Percentiles rank a stretch among this genome's conserved stretches.
phyloP scores from a whole-genome alignment of 176 grass and related monocot genomes.

The Carex kokanica region DNA sequence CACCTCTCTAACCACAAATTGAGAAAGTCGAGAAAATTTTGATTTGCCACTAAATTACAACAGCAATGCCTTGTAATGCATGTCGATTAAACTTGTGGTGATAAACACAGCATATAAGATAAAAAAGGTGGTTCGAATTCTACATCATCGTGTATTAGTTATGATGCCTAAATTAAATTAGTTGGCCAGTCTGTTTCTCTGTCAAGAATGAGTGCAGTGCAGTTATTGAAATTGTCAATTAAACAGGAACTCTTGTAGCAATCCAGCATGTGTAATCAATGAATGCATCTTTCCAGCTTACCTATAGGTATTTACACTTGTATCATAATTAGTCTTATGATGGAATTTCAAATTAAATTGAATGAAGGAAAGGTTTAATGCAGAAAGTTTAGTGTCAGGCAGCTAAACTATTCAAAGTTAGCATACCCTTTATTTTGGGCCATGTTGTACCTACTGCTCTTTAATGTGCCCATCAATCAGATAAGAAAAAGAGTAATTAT shows the following conservation, averaged over 20 bases:
- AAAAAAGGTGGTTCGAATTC: neutral
- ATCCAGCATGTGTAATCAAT: slow-evolving; percentile 18
- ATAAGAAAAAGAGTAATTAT: slow-evolving; percentile 10
- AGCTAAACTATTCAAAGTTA: neutral
- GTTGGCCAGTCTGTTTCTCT: neutral
- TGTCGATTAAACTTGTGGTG: neutral
- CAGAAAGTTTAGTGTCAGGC: slow-evolving; percentile 13
- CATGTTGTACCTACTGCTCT: slow-evolving; percentile 18
- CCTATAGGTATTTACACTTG: slow-evolving; percentile 8
- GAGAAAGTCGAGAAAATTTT: neutral
- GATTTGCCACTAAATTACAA: neutral
- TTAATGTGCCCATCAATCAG: slow-evolving; percentile 15
- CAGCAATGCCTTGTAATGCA: neutral
- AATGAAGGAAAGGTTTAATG: slow-evolving; percentile 22
- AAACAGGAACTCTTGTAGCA: neutral
- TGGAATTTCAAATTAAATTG: slow-evolving; percentile 1
- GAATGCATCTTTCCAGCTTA: slow-evolving; percentile 20
- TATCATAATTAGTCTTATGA: slow-evolving; percentile 5
- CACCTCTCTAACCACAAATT: neutral
- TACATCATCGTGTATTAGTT: neutral
- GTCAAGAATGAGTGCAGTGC: neutral
- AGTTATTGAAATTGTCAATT: neutral
- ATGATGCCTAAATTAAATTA: neutral
- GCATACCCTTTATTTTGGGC: slow-evolving; percentile 12
- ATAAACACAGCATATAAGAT: neutral